Evolutionary conservation across 306 rosid genomes (phyloP).

Genomic region (Prunus mira): DNA sequence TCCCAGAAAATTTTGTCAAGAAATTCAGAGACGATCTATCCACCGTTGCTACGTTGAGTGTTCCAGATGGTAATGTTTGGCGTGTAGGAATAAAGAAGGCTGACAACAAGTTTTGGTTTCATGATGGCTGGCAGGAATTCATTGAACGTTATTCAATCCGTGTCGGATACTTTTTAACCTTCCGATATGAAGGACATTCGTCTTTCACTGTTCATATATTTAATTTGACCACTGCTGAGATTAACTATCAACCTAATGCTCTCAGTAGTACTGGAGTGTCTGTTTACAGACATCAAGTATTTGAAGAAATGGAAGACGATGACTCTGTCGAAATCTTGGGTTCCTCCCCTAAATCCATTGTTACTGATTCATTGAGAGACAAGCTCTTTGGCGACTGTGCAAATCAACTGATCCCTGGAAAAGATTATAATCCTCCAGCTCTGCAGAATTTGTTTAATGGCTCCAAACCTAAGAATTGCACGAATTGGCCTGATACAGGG

Average conservation of each 20-base stretch:
- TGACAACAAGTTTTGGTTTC: constrained; percentile 68
- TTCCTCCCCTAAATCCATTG: constrained; percentile 29
- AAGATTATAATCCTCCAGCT: constrained; percentile 48
- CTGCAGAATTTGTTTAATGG: constrained; percentile 79
- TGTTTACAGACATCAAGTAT: constrained; percentile 40
- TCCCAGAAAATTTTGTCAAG: constrained; percentile 73
- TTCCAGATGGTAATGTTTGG: constrained; percentile 84
- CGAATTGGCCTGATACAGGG: constrained; percentile 61
- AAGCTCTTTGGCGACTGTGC: constrained; percentile 42
- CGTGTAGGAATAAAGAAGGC: constrained; percentile 62
- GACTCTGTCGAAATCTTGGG: constrained; percentile 51
- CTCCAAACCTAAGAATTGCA: constrained; percentile 50
- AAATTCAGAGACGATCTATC: constrained; percentile 71
- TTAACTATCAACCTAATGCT: constrained; percentile 56
- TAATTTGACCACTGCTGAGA: constrained; percentile 67
- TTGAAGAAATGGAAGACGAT: constrained; percentile 86
- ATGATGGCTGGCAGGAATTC: constrained; percentile 85
- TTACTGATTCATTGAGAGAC: constrained; percentile 42
- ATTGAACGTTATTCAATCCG: constrained; percentile 61
- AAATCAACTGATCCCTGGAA: constrained; percentile 40
- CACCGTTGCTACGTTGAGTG: constrained; percentile 46
- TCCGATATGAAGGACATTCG: constrained; percentile 81
- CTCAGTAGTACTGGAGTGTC: constrained; percentile 41
- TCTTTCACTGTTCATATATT: constrained; percentile 65
- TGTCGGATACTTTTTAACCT: constrained; percentile 66